Evolutionary conservation across 345 rosid species (phyloP), one percentile per base, ranked within the genome.

Genomic region (Eucalyptus decipiens): DNA sequence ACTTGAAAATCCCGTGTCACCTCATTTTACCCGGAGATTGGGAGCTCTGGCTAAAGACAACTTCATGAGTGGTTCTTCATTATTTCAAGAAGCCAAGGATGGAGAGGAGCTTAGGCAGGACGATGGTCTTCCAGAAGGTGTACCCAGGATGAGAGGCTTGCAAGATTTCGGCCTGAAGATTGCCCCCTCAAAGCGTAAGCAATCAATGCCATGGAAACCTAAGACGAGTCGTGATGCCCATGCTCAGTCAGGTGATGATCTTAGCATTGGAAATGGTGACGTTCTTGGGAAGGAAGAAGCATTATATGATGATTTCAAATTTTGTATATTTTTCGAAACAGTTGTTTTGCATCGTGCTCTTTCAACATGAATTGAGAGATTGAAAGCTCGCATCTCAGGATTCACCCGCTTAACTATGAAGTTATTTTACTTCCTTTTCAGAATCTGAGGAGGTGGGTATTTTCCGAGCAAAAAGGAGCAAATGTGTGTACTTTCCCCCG

Each of bases 61-160:
- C 83, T 88, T 47, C 37, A 34, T 86, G 50, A 81, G 86, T 65
- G 90, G 89, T 87, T 89, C 90, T 60, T 26, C 90, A 87, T 89
- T 87, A 72, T 89, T 67, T 37, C 90, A 83, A 58, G 91, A 93
- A 45, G 56, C 87, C 87, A 92, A 89, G 90, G 95, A 91, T 49
- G 93, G 85, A 86, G 89, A 91, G 87, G 94, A 90, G 65, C 91
- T 90, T n/a, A 89, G 89, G 85, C 90, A 88, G 81, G 98, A 94
- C 67, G 95, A 93, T 88, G 96, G 91, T 87, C 91, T 90, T 87
- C 90, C 90, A 90, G 95, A 94, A 88, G 94, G 76, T 89, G 91
- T 87, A 88, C 98, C 97, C 60, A 94, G 97, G 80, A 95, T 95
- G 99, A 97, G 99, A 94, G 98, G 96, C 65, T 92, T 96, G 93